Evolutionary conservation across 75 land plant genomes (phyloP).

Genomic region (Selaginella moellendorffii): DNA sequence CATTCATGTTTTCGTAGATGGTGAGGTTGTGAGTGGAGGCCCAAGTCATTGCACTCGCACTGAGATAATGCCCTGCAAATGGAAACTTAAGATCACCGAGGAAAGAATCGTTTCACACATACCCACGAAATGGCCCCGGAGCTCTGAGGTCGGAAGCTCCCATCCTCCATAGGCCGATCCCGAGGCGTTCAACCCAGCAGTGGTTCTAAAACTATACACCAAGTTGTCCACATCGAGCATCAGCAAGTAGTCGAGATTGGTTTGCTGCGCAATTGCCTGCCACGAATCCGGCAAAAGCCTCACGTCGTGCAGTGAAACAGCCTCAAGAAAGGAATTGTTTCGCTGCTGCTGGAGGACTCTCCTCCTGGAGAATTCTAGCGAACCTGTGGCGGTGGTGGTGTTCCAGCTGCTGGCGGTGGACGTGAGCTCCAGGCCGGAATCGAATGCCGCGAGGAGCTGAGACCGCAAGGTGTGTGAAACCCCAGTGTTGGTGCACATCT

Average conservation of each 20-base stretch:
- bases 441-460: too few species aligned
- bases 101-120: slow-evolving; percentile 17
- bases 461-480: not conserved
- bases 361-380: not conserved
- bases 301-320: slow-evolving; percentile 42
- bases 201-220: slow-evolving; percentile 79
- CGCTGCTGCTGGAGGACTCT: not conserved
- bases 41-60: slow-evolving; percentile 86
- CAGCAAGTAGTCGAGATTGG: slow-evolving; percentile 77
- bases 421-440: too few species aligned
- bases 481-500: not conserved
- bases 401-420: too few species aligned
- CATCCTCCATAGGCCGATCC: slow-evolving; percentile 74
- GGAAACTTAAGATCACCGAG: too few species aligned
- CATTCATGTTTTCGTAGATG: slow-evolving; percentile 41
- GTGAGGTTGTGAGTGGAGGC: slow-evolving; percentile 62
- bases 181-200: slow-evolving; percentile 44
- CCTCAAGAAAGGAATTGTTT: not conserved
- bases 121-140: slow-evolving; percentile 93
- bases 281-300: slow-evolving; percentile 41
- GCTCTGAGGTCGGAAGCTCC: slow-evolving; percentile 48
- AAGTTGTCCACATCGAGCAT: slow-evolving; percentile 63
- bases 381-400: too few species aligned
- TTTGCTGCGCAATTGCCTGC: slow-evolving; percentile 55
- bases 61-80: slow-evolving; percentile 71